These are phyloP conservation scores for Solidago caesia DNA, from an alignment of 129 eudicot species.

Conservation along the genomic window DNA sequence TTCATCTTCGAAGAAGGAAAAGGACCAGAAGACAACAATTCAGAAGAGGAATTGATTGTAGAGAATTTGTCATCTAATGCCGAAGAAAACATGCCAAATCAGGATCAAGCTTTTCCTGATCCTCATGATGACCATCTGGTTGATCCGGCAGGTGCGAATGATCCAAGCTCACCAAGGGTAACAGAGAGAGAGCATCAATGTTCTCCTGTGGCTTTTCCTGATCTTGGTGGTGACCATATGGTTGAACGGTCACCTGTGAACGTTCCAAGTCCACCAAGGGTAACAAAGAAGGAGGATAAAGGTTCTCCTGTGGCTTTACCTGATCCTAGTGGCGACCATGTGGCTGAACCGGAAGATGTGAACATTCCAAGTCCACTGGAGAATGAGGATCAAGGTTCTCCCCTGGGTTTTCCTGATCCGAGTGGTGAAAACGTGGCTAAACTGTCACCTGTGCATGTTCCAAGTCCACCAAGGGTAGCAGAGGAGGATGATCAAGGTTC, in stretches of 20 bases:
- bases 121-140: too few relatives aligned
- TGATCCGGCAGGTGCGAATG: too few relatives aligned
- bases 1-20: not conserved
- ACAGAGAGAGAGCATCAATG: not conserved
- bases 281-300: too few relatives aligned
- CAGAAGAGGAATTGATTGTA: not conserved
- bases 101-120: not conserved
- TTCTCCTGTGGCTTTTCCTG: too few relatives aligned
- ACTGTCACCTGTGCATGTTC: not conserved
- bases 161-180: not conserved
- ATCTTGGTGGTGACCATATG: not conserved
- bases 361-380: not conserved
- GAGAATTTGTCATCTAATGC: slow-evolving; percentile 7
- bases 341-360: not conserved
- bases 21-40: not conserved
- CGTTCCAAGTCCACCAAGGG: not conserved
- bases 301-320: too few relatives aligned
- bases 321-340: not conserved
- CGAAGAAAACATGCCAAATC: not conserved
- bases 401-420: too few relatives aligned
- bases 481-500: not conserved
- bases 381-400: too few relatives aligned
- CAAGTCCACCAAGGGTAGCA: not conserved
- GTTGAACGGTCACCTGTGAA: not conserved
- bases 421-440: too few relatives aligned